Conservation (phyloP, 257 asterid species). For the Lithospermum erythrorhizon region DNA sequence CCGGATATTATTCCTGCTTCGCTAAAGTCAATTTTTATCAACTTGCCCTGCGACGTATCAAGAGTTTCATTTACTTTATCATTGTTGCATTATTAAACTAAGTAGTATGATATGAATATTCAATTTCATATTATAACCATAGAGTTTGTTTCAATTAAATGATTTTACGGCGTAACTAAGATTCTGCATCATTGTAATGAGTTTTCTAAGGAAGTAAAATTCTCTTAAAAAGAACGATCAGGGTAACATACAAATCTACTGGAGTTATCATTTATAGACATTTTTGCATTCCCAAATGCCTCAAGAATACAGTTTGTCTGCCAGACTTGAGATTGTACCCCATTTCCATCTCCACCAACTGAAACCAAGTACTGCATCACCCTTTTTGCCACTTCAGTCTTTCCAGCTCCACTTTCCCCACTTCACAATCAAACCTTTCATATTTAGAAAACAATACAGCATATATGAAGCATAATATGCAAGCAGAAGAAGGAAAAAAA, state of each 20-base stretch:
- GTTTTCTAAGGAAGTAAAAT: neutral
- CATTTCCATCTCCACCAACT: conserved; percentile 54
- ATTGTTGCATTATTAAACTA: neutral
- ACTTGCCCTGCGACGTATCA: conserved; percentile 54
- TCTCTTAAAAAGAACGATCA: neutral
- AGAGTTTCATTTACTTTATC: neutral
- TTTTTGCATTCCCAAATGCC: conserved; percentile 98
- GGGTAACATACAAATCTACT: conserved; percentile 82
- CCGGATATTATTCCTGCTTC: conserved; percentile 61
- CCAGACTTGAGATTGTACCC: conserved; percentile 59
- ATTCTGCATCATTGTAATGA: neutral
- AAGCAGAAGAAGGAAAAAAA: neutral
- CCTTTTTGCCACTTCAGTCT: conserved; percentile 84
- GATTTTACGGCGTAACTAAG: neutral
- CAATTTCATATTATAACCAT: neutral
- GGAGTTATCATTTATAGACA: conserved; percentile 66
- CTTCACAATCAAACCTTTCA: conserved; percentile 23
- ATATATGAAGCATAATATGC: neutral
- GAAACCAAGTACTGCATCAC: conserved; percentile 80
- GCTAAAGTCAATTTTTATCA: conserved; percentile 63
- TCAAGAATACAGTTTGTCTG: conserved; percentile 70
- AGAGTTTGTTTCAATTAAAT: no score
- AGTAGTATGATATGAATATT: neutral
- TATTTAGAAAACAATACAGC: neutral
- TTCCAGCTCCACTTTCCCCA: conserved; percentile 99